These are phyloP conservation scores for Starmerella tilneyi DNA, from an alignment of 805 yeast genomes.

Conservation along the genomic window DNA sequence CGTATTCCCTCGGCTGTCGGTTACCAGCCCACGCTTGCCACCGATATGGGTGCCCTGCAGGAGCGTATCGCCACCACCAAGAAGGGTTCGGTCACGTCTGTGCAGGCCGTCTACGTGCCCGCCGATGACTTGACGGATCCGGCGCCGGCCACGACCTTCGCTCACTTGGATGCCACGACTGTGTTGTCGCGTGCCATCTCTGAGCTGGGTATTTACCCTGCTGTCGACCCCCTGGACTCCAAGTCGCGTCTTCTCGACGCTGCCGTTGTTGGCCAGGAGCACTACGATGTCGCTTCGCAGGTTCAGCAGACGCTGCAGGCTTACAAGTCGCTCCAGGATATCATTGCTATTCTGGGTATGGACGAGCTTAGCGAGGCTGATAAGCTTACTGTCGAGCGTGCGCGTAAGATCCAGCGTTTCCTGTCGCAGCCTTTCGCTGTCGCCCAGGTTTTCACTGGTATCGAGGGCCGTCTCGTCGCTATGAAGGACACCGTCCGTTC, in stretches of 20 bases:
- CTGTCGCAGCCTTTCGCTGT: conserved; percentile 99
- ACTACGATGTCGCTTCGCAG: conserved; percentile 84
- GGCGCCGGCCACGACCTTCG: conserved; percentile 99
- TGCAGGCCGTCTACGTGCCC: conserved; percentile 99
- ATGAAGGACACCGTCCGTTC: conserved; percentile 89
- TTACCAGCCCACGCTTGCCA: conserved; percentile 99
- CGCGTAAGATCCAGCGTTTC: conserved; percentile 99
- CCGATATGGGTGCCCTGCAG: conserved; percentile 99
- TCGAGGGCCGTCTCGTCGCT: conserved; percentile 94
- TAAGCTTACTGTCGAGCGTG: conserved; percentile 99
- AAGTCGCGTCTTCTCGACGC: conserved; percentile 97
- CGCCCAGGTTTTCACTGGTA: conserved; percentile 99
- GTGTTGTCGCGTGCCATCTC: conserved; percentile 99
- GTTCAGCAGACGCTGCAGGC: conserved; percentile 99
- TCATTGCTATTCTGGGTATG: conserved; percentile 99
- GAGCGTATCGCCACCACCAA: conserved; percentile 99
- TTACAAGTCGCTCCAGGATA: conserved; percentile 98
- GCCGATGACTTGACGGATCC: conserved; percentile 99
- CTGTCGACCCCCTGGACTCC: conserved; percentile 99
- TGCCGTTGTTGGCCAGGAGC: conserved; percentile 96
- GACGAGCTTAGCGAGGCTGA: conserved; percentile 98
- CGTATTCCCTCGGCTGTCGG: conserved; percentile 99
- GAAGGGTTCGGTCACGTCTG: conserved; percentile 99
- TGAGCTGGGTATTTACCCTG: conserved; percentile 99
- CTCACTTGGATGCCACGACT: conserved; percentile 99